phyloP scores from a whole-genome alignment of 495 filamentous ascomycete species.

The Talaromyces liani region DNA sequence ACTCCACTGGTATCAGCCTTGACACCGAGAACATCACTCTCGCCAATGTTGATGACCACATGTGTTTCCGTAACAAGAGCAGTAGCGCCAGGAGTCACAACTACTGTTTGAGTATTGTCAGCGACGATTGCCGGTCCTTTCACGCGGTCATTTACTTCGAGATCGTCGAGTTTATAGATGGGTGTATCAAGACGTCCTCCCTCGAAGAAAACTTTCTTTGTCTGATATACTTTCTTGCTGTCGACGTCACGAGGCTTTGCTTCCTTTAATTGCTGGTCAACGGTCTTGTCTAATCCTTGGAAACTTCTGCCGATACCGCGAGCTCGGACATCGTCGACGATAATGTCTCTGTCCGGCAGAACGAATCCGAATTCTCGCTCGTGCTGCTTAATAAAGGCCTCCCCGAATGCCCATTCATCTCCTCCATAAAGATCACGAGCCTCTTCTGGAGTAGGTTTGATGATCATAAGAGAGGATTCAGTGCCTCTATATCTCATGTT shows the following conservation, averaged over 20 bases:
- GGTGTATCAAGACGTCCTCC: constrained; percentile 65
- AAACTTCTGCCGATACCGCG: constrained; percentile 83
- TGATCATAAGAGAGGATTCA: constrained; percentile 80
- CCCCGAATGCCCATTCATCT: constrained; percentile 70
- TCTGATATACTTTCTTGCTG: constrained; percentile 22
- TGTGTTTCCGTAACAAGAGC: constrained; percentile 16
- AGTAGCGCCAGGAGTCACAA: constrained; percentile 71
- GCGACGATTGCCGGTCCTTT: constrained; percentile 81
- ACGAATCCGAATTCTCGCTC: constrained; percentile 95
- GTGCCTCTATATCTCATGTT: constrained; percentile 87
- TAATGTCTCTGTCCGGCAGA: constrained; percentile 78
- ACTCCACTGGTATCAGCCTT: constrained; percentile 20
- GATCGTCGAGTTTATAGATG: constrained; percentile 71
- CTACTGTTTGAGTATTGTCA: constrained; percentile 89
- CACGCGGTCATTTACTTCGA: constrained; percentile 63
- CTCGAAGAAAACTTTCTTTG: constrained; percentile 32
- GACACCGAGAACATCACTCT: constrained; percentile 35
- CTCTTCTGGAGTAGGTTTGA: constrained; percentile 55
- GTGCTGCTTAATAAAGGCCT: constrained; percentile 79
- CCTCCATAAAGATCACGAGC: constrained; percentile 49
- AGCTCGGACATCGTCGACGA: constrained; percentile 87
- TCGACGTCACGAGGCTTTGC: constrained; percentile 38
- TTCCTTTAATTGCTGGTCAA: constrained; percentile 75
- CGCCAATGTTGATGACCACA: constrained; percentile 19
- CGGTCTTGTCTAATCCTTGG: constrained; percentile 66